A percentile compares a stretch with the other conserved stretches of the same genome.
Evolutionary conservation across 2,329 filamentous ascomycete species (phyloP).

Genomic region (Blumeria hordei): DNA sequence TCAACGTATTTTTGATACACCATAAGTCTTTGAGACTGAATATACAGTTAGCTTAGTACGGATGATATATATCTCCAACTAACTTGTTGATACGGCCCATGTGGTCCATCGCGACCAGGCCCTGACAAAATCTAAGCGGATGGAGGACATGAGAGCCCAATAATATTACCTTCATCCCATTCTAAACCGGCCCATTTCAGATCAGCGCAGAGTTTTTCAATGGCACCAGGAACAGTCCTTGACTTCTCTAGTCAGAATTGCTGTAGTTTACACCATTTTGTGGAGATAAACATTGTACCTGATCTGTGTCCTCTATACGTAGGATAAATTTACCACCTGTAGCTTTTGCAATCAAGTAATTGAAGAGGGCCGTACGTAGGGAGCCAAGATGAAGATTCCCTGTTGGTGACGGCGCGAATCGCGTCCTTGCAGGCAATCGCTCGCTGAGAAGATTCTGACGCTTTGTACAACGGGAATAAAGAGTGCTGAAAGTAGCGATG

Average conservation of each 20-base stretch:
- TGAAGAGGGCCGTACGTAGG: conserved; percentile 80
- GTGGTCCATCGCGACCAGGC: conserved; percentile 55
- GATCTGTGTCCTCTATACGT: conserved; percentile 86
- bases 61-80: conserved; percentile 3
- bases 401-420: conserved; percentile 89
- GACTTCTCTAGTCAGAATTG: conserved; percentile 28
- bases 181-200: conserved; percentile 68
- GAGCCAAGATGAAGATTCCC: conserved; percentile 85
- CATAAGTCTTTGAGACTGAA: conserved; percentile 53
- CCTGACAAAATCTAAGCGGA: conserved; percentile 23
- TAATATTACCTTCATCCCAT: conserved; percentile 66
- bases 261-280: background rate
- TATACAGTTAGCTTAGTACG: conserved; percentile 4
- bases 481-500: background rate
- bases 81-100: conserved; percentile 72
- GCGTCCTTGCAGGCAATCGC: conserved; percentile 40
- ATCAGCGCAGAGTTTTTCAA: conserved; percentile 53
- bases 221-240: conserved; percentile 58
- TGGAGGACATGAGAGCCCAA: background rate
- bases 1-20: conserved; percentile 51
- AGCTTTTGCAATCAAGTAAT: conserved; percentile 69
- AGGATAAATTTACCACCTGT: conserved; percentile 80
- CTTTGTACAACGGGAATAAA: conserved; percentile 1
- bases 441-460: conserved; percentile 14
- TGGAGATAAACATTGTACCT: conserved; percentile 24